Percentiles rank a stretch among this genome's conserved stretches.
Evolutionary conservation across 768 basidiomycete genomes (phyloP).

Genomic region (Kwoniella sp.): DNA sequence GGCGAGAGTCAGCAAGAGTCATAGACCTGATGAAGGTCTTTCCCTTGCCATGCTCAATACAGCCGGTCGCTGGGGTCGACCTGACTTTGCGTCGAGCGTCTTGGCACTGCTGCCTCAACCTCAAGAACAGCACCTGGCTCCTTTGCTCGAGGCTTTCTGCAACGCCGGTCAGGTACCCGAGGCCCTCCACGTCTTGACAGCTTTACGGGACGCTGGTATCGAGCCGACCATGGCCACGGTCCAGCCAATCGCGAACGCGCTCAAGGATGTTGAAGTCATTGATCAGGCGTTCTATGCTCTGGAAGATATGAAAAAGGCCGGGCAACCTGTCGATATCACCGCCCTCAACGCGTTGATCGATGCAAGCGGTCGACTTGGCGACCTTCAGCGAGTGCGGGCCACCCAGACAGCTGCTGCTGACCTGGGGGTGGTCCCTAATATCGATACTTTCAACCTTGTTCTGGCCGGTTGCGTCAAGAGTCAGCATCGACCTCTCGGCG

Average conservation of each 20-base stretch:
- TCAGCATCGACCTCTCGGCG: slow-evolving; percentile 63
- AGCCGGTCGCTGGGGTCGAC: slow-evolving; percentile 67
- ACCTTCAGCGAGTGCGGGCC: slow-evolving; percentile 71
- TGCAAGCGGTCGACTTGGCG: slow-evolving; percentile 60
- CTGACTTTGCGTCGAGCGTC: slow-evolving; percentile 65
- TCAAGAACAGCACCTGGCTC: slow-evolving; percentile 71
- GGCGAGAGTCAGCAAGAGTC: slow-evolving; percentile 57
- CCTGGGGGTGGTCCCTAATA: slow-evolving; percentile 58
- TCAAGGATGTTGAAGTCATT: slow-evolving; percentile 56
- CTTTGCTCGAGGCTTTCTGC: slow-evolving; percentile 70
- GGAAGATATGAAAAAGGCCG: slow-evolving; percentile 60
- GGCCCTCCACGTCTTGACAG: slow-evolving; percentile 59
- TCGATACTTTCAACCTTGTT: slow-evolving; percentile 66
- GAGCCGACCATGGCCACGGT: slow-evolving; percentile 57
- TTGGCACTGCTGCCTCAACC: slow-evolving; percentile 60
- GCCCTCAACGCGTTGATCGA: slow-evolving; percentile 66
- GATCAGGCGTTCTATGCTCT: slow-evolving; percentile 65
- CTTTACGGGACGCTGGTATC: slow-evolving; percentile 60
- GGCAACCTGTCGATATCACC: slow-evolving; percentile 57
- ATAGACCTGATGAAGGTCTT: slow-evolving; percentile 70
- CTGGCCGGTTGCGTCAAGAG: slow-evolving; percentile 62
- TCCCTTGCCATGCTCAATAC: slow-evolving; percentile 66
- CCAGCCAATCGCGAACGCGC: slow-evolving; percentile 56
- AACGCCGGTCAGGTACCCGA: slow-evolving; percentile 59
- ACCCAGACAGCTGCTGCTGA: slow-evolving; percentile 65